These are phyloP conservation scores for Diversispora epigaea DNA, from an alignment of 192 early-diverging fungal species.

Conservation along the genomic window DNA sequence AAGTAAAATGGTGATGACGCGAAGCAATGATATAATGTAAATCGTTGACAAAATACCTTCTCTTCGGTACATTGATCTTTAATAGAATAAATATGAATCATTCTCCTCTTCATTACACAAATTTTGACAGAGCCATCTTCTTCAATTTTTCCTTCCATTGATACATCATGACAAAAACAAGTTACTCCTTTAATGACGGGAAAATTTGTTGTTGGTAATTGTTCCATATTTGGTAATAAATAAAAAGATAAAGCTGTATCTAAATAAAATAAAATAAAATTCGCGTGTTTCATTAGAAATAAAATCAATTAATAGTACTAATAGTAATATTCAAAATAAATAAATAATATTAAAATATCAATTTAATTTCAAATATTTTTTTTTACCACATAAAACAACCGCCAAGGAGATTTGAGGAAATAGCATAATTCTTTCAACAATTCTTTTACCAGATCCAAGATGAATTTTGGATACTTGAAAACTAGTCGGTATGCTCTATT, in stretches of 20 bases:
- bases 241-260: slow-evolving; percentile 69
- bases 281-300: neutral
- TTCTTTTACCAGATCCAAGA: slow-evolving; percentile 60
- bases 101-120: slow-evolving; percentile 51
- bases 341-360: neutral
- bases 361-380: neutral
- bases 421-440: slow-evolving; percentile 62
- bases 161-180: slow-evolving; percentile 56
- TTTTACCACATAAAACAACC: slow-evolving; percentile 66
- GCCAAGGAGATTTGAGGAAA: slow-evolving; percentile 63
- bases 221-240: slow-evolving; percentile 53
- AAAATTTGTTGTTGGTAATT: slow-evolving; percentile 40
- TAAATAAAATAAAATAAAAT: slow-evolving; percentile 31
- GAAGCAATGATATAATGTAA: no score
- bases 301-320: no score
- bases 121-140: slow-evolving; percentile 53
- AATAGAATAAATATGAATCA: slow-evolving; percentile 45
- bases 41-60: neutral
- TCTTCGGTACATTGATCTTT: neutral
- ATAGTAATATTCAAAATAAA: neutral
- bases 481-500: slow-evolving; percentile 38
- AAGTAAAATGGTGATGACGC: no score
- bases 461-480: slow-evolving; percentile 47
- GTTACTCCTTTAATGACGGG: slow-evolving; percentile 58
- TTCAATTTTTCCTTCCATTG: slow-evolving; percentile 46